Base-by-base conservation (phyloP, 306 rosid genomes). In the Quercus gilva region DNA sequence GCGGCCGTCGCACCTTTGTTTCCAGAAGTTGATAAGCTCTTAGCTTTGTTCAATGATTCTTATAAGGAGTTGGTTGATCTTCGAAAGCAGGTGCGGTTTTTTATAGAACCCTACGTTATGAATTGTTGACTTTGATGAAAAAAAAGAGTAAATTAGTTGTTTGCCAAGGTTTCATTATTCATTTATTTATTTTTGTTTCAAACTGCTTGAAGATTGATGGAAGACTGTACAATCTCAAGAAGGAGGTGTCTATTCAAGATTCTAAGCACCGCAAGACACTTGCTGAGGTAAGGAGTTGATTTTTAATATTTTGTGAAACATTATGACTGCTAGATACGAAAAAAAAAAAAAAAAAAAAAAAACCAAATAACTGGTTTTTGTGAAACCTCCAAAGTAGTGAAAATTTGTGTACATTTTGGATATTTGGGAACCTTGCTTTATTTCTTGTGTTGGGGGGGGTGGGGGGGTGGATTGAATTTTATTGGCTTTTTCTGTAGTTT, bases 221-320 rank as follows among this genome's bases (percentile, higher is more conserved):
- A 70, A 91, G 90, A 78, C 93, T 96, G 69, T 53, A 76, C 82
- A 88, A 86, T 89, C 93, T 96, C 74, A 93, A 91, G 85, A 96
- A 91, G 84, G 99, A 96, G 35, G 99, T 96, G 29, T 83, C 97
- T 79, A 80, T 85, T 67, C 98, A 96, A 86, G 98, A 96, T 73
- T 85, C 93, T 74, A 96, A 91, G 89, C 99, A 96, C 87, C 92
- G 98, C 14, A 93, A 86, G 87, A 96, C 99, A 52, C 94, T 96
- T 74, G 84, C 88, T 49, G 99, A 93, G 99, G 99, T 96, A 82
- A 82, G 90, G 31, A 59, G 21, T 70, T 31, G 63, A 23, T 9
- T 74, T 53, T 49, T 33, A 19, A 8, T 58, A 77, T 35, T 70
- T 25, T 70, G 20, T 85, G 43, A 21, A 10, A 64, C 31, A 29